phyloP scores from a whole-genome alignment of 768 basidiomycete genomes.

The Lentinula aciculospora region DNA sequence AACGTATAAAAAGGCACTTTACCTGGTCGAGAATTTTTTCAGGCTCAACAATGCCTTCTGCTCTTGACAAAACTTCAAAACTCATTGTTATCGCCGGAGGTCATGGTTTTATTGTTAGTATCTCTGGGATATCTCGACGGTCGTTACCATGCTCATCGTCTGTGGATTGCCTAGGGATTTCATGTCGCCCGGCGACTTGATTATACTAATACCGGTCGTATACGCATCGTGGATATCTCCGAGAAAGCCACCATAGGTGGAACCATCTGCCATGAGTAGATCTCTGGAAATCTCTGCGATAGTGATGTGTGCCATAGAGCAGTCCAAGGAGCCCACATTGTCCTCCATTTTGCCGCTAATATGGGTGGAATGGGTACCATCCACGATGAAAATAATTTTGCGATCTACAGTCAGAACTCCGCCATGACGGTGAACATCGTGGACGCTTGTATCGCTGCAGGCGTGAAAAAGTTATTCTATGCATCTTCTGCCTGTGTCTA shows the following conservation, averaged over 20 bases:
- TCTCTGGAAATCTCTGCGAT: constrained; percentile 43
- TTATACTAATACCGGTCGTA: constrained; percentile 18
- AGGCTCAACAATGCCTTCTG: neutral
- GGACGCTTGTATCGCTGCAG: constrained; percentile 27
- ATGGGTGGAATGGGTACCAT: constrained; percentile 68
- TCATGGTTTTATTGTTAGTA: constrained; percentile 47
- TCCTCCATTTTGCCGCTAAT: constrained; percentile 55
- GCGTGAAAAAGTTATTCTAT: constrained; percentile 41
- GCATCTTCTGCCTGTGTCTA: constrained; percentile 61
- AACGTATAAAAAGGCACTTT: no score
- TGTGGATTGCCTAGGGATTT: constrained; percentile 37
- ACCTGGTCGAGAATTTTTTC: no score
- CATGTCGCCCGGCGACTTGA: constrained; percentile 39
- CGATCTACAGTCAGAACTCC: constrained; percentile 45
- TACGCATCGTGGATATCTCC: constrained; percentile 40
- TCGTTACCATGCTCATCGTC: neutral
- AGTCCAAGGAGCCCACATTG: constrained; percentile 32
- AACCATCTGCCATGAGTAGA: constrained; percentile 21
- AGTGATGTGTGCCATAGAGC: constrained; percentile 27
- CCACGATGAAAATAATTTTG: constrained; percentile 41
- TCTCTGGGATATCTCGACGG: neutral
- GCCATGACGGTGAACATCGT: constrained; percentile 45
- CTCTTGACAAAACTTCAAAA: neutral
- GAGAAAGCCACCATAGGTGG: constrained; percentile 16
- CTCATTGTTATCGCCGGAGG: constrained; percentile 42